Conservation (phyloP, 768 basidiomycete species). For the Tricholoma flavovirens region DNA sequence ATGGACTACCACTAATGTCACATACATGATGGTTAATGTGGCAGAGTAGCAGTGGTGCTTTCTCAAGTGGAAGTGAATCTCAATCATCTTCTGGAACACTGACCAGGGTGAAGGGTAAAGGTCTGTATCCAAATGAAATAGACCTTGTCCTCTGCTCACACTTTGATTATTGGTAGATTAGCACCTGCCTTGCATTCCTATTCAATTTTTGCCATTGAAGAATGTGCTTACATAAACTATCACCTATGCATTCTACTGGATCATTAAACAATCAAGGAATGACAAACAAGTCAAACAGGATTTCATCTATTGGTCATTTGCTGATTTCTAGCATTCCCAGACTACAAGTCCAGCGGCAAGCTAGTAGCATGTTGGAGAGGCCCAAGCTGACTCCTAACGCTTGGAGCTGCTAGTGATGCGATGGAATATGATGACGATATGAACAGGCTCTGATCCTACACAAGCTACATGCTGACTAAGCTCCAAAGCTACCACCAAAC, state of each 20-base stretch:
- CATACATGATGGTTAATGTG: slow-evolving; percentile 63
- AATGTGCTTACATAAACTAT: slow-evolving; percentile 31
- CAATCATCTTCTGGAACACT: slow-evolving; percentile 43
- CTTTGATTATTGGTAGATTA: slow-evolving; percentile 36
- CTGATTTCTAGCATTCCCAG: slow-evolving; percentile 9
- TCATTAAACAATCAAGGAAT: slow-evolving; percentile 50
- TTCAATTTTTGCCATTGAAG: slow-evolving; percentile 43
- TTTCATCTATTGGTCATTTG: slow-evolving; percentile 21
- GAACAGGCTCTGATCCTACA: too few species aligned
- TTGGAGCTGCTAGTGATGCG: too few species aligned
- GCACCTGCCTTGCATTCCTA: slow-evolving; percentile 44
- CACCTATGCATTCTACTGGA: slow-evolving; percentile 44
- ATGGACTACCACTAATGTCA: slow-evolving; percentile 29
- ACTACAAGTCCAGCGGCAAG: slow-evolving; percentile 9
- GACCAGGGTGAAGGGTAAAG: slow-evolving; percentile 49
- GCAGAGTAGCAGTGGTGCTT: slow-evolving; percentile 75
- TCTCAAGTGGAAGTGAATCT: slow-evolving; percentile 73
- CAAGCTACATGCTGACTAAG: too few species aligned
- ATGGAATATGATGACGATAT: too few species aligned
- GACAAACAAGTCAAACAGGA: slow-evolving; percentile 42
- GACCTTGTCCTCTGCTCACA: slow-evolving; percentile 3
- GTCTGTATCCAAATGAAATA: slow-evolving; percentile 24
- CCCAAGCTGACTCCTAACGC: too few species aligned
- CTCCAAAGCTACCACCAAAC: too few species aligned
- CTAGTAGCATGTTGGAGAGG: neutral